Percentiles rank a stretch among this genome's conserved stretches.
Evolutionary conservation across 495 filamentous ascomycete species (phyloP).

Genomic region (Penicillium roqueforti): DNA sequence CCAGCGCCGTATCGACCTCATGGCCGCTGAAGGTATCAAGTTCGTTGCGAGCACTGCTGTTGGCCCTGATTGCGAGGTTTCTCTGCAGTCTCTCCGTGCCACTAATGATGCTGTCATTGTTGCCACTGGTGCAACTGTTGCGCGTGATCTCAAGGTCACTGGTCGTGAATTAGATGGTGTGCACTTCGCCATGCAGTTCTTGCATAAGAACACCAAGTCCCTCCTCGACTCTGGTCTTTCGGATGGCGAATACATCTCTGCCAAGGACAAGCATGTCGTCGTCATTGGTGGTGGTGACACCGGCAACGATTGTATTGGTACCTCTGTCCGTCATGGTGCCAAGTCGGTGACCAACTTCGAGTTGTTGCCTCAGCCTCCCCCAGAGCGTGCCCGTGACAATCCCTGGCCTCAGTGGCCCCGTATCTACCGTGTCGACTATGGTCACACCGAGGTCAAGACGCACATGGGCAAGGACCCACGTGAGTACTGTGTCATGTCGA

Average conservation of each 20-base stretch:
- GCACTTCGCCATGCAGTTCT: constrained; percentile 98
- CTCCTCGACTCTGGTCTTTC: constrained; percentile 87
- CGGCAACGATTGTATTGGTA: constrained; percentile 99
- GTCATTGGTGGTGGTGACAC: constrained; percentile 99
- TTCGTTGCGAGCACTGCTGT: constrained; percentile 76
- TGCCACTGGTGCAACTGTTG: constrained; percentile 95
- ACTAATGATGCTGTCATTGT: constrained; percentile 85
- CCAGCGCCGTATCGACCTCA: constrained; percentile 92
- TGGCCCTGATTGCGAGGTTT: constrained; percentile 68
- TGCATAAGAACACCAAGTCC: constrained; percentile 98
- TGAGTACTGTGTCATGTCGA: constrained; percentile 98
- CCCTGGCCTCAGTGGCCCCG: constrained; percentile 99
- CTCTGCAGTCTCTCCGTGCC: constrained; percentile 69
- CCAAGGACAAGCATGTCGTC: constrained; percentile 94
- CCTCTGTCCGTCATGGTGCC: constrained; percentile 94
- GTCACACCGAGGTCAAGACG: constrained; percentile 93
- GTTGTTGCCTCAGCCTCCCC: constrained; percentile 88
- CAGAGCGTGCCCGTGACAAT: constrained; percentile 93
- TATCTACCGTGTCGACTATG: constrained; percentile 98
- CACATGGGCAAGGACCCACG: constrained; percentile 97
- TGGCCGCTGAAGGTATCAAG: constrained; percentile 85
- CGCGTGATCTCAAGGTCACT: constrained; percentile 90
- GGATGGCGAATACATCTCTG: constrained; percentile 89
- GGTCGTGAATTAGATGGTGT: constrained; percentile 89
- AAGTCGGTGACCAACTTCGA: constrained; percentile 98